Conservation (phyloP, 768 basidiomycete species). For the Suillus cothurnatus region DNA sequence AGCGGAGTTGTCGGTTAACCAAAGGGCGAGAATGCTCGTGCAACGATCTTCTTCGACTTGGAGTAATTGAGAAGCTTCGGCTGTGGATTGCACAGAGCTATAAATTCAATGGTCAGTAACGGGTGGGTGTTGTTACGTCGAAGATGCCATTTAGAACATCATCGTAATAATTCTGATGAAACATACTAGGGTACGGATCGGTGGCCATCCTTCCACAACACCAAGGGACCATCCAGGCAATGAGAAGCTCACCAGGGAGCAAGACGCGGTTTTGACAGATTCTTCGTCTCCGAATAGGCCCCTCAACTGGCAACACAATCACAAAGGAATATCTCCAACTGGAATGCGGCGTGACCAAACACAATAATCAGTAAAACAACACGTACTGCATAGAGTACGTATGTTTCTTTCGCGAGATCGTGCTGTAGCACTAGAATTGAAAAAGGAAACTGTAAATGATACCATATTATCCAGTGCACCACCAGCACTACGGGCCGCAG, state of each 20-base stretch:
- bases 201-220: not conserved
- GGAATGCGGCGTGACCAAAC: not conserved
- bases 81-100: constrained; percentile 77
- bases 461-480: not conserved
- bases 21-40: constrained; percentile 82
- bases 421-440: not conserved
- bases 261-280: no score
- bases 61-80: constrained; percentile 66
- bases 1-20: constrained; percentile 69
- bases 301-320: not conserved
- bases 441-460: not conserved
- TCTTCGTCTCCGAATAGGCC: no score
- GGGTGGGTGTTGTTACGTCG: not conserved
- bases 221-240: no score
- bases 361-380: not conserved
- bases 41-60: constrained; percentile 63
- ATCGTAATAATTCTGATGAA: not conserved
- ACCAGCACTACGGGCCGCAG: not conserved
- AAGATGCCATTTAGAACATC: constrained; percentile 33
- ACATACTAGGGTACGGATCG: not conserved
- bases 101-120: not conserved
- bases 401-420: not conserved
- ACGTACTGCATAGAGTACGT: no score
- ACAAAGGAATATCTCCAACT: not conserved
- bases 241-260: not conserved